Conservation (phyloP, 2,329 filamentous ascomycete genomes). For the Cladosporium sp. region DNA sequence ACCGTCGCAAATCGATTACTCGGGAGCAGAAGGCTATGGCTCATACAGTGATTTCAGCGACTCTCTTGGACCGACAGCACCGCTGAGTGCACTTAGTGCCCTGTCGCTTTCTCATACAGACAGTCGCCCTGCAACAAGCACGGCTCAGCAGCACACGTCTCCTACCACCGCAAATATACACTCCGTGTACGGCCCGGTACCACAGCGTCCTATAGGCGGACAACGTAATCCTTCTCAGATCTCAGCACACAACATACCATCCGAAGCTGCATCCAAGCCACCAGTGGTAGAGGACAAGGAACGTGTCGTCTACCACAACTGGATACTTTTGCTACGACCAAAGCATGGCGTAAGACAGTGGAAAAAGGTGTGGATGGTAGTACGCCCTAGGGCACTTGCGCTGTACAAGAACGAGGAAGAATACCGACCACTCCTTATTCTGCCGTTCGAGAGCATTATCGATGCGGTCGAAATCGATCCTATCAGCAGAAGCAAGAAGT, state of each 20-base stretch:
- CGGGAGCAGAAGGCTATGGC: constrained; percentile 59
- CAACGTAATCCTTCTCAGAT: constrained; percentile 59
- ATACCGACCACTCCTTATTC: constrained; percentile 78
- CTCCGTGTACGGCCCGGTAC: constrained; percentile 32
- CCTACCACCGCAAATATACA: constrained; percentile 25
- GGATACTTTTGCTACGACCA: constrained; percentile 77
- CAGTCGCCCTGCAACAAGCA: constrained; percentile 31
- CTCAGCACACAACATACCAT: constrained; percentile 41
- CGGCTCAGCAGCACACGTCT: constrained; percentile 15
- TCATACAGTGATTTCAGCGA: constrained; percentile 82
- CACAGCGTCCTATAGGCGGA: constrained; percentile 22
- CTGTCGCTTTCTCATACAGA: constrained; percentile 29
- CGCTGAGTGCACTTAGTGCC: constrained; percentile 31
- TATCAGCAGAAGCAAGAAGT: constrained; percentile 74
- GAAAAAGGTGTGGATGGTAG: constrained; percentile 91
- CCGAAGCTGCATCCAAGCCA: constrained; percentile 32
- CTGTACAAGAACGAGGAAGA: constrained; percentile 92
- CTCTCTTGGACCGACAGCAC: constrained; percentile 26
- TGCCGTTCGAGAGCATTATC: constrained; percentile 74
- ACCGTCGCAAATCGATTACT: constrained; percentile 60
- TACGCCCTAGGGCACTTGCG: constrained; percentile 77
- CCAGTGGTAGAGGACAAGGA: constrained; percentile 60
- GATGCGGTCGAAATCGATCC: constrained; percentile 91
- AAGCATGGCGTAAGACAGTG: constrained; percentile 83
- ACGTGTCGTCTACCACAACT: constrained; percentile 89